Conservation (phyloP, 2,329 filamentous ascomycete species). For the Hymenoscyphus infarciens region DNA sequence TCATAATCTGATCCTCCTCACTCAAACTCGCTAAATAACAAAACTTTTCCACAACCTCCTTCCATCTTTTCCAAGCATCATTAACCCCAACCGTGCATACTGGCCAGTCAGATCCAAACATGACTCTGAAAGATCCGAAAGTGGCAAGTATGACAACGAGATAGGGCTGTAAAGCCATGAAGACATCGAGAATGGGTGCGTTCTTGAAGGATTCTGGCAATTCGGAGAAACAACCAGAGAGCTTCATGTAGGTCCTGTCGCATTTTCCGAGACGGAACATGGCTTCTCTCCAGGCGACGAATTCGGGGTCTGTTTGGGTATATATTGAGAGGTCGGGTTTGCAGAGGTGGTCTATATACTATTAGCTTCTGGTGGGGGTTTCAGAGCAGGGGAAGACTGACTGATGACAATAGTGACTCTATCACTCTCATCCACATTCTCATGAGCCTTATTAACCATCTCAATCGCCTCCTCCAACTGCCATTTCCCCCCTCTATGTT, state of each 20-base stretch:
- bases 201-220: slow-evolving; percentile 55
- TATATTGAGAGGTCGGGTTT: slow-evolving; percentile 73
- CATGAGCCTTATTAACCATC: slow-evolving; percentile 66
- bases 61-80: slow-evolving; percentile 73
- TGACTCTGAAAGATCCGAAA: slow-evolving; percentile 69
- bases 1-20: slow-evolving; percentile 57
- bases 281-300: slow-evolving; percentile 64
- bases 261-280: slow-evolving; percentile 65
- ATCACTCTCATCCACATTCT: slow-evolving; percentile 54
- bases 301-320: slow-evolving; percentile 47
- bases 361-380: not conserved
- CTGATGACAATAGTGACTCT: slow-evolving; percentile 42
- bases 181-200: slow-evolving; percentile 52
- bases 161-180: slow-evolving; percentile 65
- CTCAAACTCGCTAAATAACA: slow-evolving; percentile 60
- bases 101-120: slow-evolving; percentile 95
- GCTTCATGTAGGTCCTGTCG: slow-evolving; percentile 76
- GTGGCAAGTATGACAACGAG: slow-evolving; percentile 65
- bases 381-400: slow-evolving; percentile 18
- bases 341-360: slow-evolving; percentile 72
- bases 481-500: slow-evolving; percentile 68
- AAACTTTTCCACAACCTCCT: slow-evolving; percentile 62
- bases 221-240: slow-evolving; percentile 83
- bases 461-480: slow-evolving; percentile 69
- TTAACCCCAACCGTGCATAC: slow-evolving; percentile 68